Conservation (phyloP, 2,329 filamentous ascomycete genomes). For the Capronia epimyces region DNA sequence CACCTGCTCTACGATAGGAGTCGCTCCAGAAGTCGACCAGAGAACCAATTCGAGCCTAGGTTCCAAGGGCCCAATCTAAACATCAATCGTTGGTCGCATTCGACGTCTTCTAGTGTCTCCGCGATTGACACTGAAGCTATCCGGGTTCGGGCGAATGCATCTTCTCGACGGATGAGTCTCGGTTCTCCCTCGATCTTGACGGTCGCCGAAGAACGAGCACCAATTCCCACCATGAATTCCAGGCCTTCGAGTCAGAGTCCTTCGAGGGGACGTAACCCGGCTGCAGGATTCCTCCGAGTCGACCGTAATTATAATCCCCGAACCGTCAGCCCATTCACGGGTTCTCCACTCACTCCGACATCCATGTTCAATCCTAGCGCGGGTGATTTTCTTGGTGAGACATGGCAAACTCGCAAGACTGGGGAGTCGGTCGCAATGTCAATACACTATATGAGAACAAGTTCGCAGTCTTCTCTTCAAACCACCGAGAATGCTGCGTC, state of each 20-base stretch:
- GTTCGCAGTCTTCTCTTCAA: neutral
- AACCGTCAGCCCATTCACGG: slow-evolving; percentile 9
- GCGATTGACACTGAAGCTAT: slow-evolving; percentile 27
- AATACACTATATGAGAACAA: slow-evolving; percentile 23
- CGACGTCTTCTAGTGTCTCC: slow-evolving; percentile 47
- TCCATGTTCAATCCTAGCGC: slow-evolving; percentile 26
- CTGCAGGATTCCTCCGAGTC: slow-evolving; percentile 10
- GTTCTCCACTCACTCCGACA: slow-evolving; percentile 22
- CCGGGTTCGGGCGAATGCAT: slow-evolving; percentile 19
- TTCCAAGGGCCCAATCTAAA: slow-evolving; percentile 31
- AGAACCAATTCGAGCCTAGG: slow-evolving; percentile 5
- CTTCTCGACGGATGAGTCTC: slow-evolving; percentile 22
- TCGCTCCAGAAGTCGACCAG: slow-evolving; percentile 19
- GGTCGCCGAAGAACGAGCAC: slow-evolving; percentile 1
- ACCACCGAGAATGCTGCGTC: slow-evolving; percentile 12
- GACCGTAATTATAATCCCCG: slow-evolving; percentile 6
- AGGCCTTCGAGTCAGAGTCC: slow-evolving; percentile 24
- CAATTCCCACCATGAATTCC: slow-evolving; percentile 6
- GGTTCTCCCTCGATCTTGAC: slow-evolving; percentile 14
- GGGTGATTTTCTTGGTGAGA: slow-evolving; percentile 23
- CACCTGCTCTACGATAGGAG: slow-evolving; percentile 15
- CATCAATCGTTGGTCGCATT: slow-evolving; percentile 56
- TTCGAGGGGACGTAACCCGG: slow-evolving; percentile 10
- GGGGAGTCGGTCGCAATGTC: slow-evolving; percentile 25
- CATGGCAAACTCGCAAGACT: slow-evolving; percentile 23